These are phyloP conservation scores for Pinus tabuliformis DNA, from an alignment of 75 land plant genomes.

Conservation along the genomic window DNA sequence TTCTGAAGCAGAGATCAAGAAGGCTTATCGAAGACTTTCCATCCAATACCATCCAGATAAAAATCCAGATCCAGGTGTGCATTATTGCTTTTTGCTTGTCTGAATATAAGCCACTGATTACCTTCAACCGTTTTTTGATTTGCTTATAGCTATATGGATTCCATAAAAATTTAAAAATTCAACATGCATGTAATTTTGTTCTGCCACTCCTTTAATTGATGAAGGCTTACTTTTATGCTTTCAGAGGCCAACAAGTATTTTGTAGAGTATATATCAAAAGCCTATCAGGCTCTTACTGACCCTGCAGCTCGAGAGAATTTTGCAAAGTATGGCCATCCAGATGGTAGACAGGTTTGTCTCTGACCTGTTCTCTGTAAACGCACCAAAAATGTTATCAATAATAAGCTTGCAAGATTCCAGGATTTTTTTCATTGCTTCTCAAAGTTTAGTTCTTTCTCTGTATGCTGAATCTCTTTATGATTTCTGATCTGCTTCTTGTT, in stretches of 20 bases:
- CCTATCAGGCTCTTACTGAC: conserved; percentile 99
- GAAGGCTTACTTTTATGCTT: conserved; percentile 13
- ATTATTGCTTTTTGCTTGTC: background rate
- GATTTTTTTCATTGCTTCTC: background rate
- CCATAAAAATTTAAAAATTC: background rate
- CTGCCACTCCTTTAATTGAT: background rate
- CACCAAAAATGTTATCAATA: background rate
- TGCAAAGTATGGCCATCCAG: conserved; percentile 98
- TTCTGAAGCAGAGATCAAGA: conserved; percentile 91
- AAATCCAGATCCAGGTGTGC: conserved; percentile 97
- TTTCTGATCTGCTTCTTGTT: background rate
- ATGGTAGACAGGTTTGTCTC: conserved; percentile 88
- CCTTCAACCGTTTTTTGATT: background rate
- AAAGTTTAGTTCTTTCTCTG: background rate
- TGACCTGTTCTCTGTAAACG: background rate
- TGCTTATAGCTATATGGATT: background rate
- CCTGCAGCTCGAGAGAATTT: conserved; percentile 89
- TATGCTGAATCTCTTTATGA: background rate
- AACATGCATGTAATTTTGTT: background rate
- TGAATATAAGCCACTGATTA: background rate
- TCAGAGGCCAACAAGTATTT: conserved; percentile 94
- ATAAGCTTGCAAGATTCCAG: background rate
- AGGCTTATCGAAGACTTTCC: conserved; percentile 91
- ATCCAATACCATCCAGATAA: conserved; percentile 97
- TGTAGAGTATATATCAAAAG: conserved; percentile 96